Conservation (phyloP, 192 early-diverging fungal genomes). For the Spinellus fusiger region DNA sequence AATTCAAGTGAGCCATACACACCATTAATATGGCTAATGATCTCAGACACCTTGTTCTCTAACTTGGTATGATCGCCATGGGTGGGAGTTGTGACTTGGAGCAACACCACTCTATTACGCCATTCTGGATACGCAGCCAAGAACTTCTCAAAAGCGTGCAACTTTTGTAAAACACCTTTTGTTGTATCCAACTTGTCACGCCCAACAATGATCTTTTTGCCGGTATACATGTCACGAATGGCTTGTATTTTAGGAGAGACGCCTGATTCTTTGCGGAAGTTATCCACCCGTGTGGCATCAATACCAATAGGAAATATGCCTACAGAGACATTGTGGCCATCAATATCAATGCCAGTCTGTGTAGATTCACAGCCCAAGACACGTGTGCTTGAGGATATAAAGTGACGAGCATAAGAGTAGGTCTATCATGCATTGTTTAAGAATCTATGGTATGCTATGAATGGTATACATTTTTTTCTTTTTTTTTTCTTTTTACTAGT, state of each 20-base stretch:
- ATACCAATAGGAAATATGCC: slow-evolving; percentile 97
- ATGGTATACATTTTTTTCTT: not conserved
- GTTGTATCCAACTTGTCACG: slow-evolving; percentile 92
- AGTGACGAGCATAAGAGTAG: slow-evolving; percentile 92
- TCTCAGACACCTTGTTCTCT: slow-evolving; percentile 83
- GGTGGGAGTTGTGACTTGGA: slow-evolving; percentile 92
- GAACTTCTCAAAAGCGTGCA: slow-evolving; percentile 91
- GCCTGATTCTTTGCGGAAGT: slow-evolving; percentile 51
- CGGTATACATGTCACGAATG: slow-evolving; percentile 80
- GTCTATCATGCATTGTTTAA: slow-evolving; percentile 40
- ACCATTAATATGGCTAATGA: slow-evolving; percentile 89
- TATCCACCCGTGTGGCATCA: slow-evolving; percentile 71
- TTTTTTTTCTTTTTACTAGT: not conserved
- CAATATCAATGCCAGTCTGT: slow-evolving; percentile 81
- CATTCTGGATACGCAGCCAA: slow-evolving; percentile 87
- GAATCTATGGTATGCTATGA: not conserved
- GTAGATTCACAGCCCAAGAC: slow-evolving; percentile 92
- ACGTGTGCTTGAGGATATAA: slow-evolving; percentile 87
- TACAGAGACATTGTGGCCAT: slow-evolving; percentile 73
- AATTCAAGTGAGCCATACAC: slow-evolving; percentile 91
- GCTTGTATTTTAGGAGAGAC: slow-evolving; percentile 75
- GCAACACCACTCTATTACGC: slow-evolving; percentile 84
- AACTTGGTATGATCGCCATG: slow-evolving; percentile 60
- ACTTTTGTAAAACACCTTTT: slow-evolving; percentile 92
- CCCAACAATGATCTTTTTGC: slow-evolving; percentile 92